Evolutionary conservation across 768 basidiomycete genomes (phyloP).

Genomic region (Tephrocybe sp.): DNA sequence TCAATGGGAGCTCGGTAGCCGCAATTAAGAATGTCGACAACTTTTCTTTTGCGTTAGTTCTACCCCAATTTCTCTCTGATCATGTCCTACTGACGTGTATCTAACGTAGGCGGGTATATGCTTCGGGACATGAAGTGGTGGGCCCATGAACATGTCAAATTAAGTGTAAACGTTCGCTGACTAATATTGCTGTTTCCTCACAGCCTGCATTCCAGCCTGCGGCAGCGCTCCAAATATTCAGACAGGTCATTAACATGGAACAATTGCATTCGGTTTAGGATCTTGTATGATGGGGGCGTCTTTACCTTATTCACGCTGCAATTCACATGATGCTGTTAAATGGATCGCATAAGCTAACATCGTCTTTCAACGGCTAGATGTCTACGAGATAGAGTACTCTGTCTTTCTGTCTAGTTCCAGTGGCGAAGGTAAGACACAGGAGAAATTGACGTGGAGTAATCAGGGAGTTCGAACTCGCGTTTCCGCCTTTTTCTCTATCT

Average conservation of each 20-base stretch:
- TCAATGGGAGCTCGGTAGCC: constrained; percentile 48
- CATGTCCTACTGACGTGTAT: constrained; percentile 6
- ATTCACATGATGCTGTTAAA: no score
- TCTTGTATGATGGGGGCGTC: no score
- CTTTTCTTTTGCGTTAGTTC: constrained; percentile 62
- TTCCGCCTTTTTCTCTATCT: no score
- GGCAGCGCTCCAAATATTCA: constrained; percentile 56
- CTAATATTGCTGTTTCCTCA: neutral
- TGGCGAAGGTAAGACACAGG: no score
- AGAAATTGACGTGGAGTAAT: no score
- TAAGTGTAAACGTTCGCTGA: neutral
- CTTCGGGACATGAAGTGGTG: constrained; percentile 63
- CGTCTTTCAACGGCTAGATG: no score
- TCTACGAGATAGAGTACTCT: no score
- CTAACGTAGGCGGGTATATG: constrained; percentile 45
- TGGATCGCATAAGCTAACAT: no score
- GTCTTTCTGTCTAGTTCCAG: no score
- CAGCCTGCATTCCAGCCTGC: constrained; percentile 64
- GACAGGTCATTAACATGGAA: constrained; percentile 48
- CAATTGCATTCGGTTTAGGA: constrained; percentile 48
- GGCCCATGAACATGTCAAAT: constrained; percentile 24
- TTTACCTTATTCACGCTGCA: neutral
- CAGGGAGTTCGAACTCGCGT: no score
- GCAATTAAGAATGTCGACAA: constrained; percentile 64
- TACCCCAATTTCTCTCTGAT: neutral